Evolutionary conservation across 352 stramenopile species (phyloP), one percentile per base, ranked within the genome.

Genomic region (Globisporangium camurandrum): DNA sequence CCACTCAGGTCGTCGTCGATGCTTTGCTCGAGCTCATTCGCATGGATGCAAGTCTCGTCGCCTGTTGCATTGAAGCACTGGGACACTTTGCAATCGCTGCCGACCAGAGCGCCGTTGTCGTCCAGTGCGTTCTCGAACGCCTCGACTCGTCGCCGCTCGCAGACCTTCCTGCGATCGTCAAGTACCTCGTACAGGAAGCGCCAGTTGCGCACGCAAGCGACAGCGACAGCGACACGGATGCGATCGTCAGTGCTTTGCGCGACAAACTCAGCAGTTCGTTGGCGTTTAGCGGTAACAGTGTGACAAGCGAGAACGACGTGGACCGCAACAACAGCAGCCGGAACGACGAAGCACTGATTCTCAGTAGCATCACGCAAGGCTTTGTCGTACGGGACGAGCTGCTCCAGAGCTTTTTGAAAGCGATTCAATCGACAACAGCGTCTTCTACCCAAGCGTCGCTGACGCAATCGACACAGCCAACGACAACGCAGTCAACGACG

Each of bases 11-110:
- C 8, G 69, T 81, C 3, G 69, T 84, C 17, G 56, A 81, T 40
- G 46, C 61, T 24, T 50, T 86, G 43, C 57, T 84, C 5, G 75
- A 86, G 31, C 61, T 78, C 24, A 81, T 86, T 42, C 56, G 66
- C n/a, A 59, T 37, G 22, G 69, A 84, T 38, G 65, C 65, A 0
- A 52, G 60, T 0, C 60, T 86, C 8, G 72, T 83, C 17, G 70
- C 81, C 19, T 67, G 60, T 36, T 78, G 71, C 50, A 73, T 86
- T 33, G 69, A 86, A 38, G 75, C 72, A 27, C 59, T 86, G 14
- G 67, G 69, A 4, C 84, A 84, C 51, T 84, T 86, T 45, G 76
- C 80, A 46, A 63, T 84, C 20, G 45, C 62, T 17, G 71, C 55
- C 8, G 60, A 80, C 31, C 68, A 82, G 31, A 75, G 62, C 0